phyloP scores from a whole-genome alignment of 225 moss, liverwort and hornwort species.

The Rhytidiadelphus loreus region DNA sequence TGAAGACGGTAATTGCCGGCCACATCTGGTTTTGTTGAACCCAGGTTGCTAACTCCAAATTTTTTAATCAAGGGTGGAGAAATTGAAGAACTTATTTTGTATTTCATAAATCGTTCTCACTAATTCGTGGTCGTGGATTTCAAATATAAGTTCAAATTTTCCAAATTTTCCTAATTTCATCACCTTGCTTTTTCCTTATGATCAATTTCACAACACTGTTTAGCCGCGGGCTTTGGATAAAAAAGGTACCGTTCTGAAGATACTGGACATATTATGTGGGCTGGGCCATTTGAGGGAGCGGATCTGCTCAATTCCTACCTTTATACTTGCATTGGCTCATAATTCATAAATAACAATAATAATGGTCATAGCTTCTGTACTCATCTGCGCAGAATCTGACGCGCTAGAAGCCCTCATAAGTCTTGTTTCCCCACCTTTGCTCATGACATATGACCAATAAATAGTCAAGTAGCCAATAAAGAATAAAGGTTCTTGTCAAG shows the following conservation, averaged over 20 bases:
- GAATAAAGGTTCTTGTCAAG: too few relatives aligned
- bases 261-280: not conserved
- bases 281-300: not conserved
- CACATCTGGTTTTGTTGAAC: too few relatives aligned
- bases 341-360: not conserved
- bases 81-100: not conserved
- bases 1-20: not conserved
- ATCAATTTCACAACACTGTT: too few relatives aligned
- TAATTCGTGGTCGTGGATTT: too few relatives aligned
- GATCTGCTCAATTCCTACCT: too few relatives aligned
- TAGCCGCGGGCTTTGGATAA: not conserved
- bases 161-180: not conserved
- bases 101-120: not conserved
- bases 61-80: not conserved
- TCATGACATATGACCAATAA: too few relatives aligned
- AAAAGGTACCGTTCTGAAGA: not conserved
- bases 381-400: too few relatives aligned
- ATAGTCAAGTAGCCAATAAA: too few relatives aligned
- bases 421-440: too few relatives aligned
- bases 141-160: too few relatives aligned
- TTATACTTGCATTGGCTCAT: not conserved
- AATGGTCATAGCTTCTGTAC: too few relatives aligned
- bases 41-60: not conserved
- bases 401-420: too few relatives aligned
- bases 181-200: not conserved